Base-by-base conservation (phyloP, 2,329 filamentous ascomycete species). In the Botrytis pseudocinerea region DNA sequence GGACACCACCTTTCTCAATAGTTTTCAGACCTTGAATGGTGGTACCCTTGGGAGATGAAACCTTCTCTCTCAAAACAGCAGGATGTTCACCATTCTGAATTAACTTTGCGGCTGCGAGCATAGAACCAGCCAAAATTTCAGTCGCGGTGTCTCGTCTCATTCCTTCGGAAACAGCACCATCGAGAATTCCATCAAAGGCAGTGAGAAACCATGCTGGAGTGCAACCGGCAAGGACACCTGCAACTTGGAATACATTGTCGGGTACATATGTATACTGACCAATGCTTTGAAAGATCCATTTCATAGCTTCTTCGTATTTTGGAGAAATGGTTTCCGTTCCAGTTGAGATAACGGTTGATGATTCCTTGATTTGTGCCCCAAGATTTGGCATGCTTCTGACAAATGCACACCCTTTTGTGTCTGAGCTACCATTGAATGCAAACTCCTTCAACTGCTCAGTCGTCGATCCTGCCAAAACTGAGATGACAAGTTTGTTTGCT, bases 31-130 rank as follows among this genome's bases (percentile, higher is more conserved):
- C 70, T 68, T 72, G 70, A 25, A 72, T 72, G 0, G 70, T 72
- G 42, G 70, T 72, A 48, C 70, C 70, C 32, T 42, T 69, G 16
- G 70, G 70, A 9, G 70, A 72, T 32, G 70, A 72, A 12, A 72
- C 44, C 54, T 72, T 72, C 25, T 72, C 70, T 48, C 70, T 51
- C 20, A 72, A 16, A 42, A 72, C 65, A 18, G 70, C 70, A 69
- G 70, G 70, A 28, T 72, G 70, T 60, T 72, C 70, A n/a, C 70
- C 70, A 61, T 66, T 72, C 32, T 72, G 70, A 28, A 72, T 69
- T 18, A 72, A 28, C 51, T 72, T 72, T 51, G 70, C 70, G 0
- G 70, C 65, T 35, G 63, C 70, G 14, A 72, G 70, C 70, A 72
- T 72, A 51, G 70, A 72, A 20, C 65, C 63, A 22, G 70, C 70